A percentile compares a stretch with the other conserved stretches of the same genome.
Evolutionary conservation across 2,329 filamentous ascomycete genomes (phyloP).

Genomic region (Fusarium illudens): DNA sequence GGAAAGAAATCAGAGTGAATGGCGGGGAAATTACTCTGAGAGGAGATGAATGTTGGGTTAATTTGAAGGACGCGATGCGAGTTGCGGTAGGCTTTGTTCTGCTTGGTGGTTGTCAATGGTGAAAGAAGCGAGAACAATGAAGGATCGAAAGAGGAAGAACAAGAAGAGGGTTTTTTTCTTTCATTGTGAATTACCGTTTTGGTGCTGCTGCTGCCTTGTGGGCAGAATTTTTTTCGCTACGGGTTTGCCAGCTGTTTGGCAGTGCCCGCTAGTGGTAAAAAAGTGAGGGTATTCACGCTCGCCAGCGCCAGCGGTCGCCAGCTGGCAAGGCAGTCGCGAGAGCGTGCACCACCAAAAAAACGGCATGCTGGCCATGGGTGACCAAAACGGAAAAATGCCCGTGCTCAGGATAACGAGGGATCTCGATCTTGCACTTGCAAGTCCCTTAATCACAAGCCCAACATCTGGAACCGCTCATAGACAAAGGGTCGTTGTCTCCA

Average conservation of each 20-base stretch:
- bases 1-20: not conserved
- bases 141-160: not conserved
- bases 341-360: not conserved
- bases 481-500: not conserved
- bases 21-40: not conserved
- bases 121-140: conserved; percentile 4
- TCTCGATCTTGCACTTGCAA: not conserved
- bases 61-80: not conserved
- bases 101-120: not conserved
- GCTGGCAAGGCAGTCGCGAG: not conserved
- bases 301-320: not conserved
- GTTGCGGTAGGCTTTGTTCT: conserved; percentile 1
- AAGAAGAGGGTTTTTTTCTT: not conserved
- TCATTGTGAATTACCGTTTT: not conserved
- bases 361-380: not conserved
- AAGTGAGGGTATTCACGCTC: conserved; percentile 30
- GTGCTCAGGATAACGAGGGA: not conserved
- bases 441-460: not conserved
- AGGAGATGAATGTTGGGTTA: not conserved
- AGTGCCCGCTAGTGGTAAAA: conserved; percentile 2
- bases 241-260: conserved; percentile 4
- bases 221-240: not conserved
- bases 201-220: not conserved
- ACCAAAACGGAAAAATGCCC: not conserved
- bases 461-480: not conserved